Evolutionary conservation across 73 alveolate species (phyloP).

Genomic region (Effrenium voratum): DNA sequence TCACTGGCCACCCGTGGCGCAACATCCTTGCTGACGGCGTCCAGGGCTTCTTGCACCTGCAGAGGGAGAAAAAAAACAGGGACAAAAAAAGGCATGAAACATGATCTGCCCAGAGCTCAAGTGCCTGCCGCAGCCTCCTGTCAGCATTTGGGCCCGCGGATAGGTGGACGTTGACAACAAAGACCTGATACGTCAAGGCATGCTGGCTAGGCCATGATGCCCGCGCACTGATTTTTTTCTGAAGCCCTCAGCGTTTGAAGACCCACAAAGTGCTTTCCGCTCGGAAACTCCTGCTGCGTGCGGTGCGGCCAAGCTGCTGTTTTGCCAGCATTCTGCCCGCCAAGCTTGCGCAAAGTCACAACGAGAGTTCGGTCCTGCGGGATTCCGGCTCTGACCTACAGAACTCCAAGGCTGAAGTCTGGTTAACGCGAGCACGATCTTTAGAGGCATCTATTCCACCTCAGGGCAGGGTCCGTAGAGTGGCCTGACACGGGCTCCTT

Average conservation of each 20-base stretch:
- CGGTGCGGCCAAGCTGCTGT: not conserved
- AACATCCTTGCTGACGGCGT: conserved; percentile 71
- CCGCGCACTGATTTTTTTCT: too few relatives aligned
- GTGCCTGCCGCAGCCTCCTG: conserved; percentile 80
- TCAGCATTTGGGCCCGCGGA: conserved; percentile 82
- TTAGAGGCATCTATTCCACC: too few relatives aligned
- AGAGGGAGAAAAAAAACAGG: too few relatives aligned
- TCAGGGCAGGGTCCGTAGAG: too few relatives aligned
- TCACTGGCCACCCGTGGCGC: not conserved
- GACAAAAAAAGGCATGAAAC: too few relatives aligned
- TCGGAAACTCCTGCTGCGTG: not conserved
- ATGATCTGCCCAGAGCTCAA: too few relatives aligned
- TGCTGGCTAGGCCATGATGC: too few relatives aligned
- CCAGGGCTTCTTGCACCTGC: conserved; percentile 67
- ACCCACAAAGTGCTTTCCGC: not conserved
- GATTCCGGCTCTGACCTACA: too few relatives aligned
- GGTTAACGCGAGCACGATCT: too few relatives aligned
- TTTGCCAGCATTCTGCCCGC: not conserved
- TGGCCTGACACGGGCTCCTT: too few relatives aligned
- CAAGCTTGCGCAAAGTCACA: not conserved
- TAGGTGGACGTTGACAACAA: conserved; percentile 70
- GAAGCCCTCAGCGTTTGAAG: too few relatives aligned
- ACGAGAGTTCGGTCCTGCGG: conserved; percentile 56
- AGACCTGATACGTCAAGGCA: not conserved
- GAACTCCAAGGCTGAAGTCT: too few relatives aligned